Conservation (phyloP, 2,329 filamentous ascomycete genomes). For the Juglanconis juglandina region DNA sequence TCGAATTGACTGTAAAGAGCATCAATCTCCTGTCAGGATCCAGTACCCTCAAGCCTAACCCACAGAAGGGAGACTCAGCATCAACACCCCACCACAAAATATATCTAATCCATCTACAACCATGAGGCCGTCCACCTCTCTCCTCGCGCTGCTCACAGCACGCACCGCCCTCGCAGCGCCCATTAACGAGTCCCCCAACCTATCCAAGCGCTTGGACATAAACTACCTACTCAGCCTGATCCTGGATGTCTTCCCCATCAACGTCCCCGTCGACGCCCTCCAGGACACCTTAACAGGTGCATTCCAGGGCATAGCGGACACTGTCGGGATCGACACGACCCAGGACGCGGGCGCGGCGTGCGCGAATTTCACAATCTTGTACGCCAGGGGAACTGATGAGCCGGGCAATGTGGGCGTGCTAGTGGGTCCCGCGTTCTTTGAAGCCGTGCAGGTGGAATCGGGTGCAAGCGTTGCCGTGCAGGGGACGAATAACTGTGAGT, state of each 20-base stretch:
- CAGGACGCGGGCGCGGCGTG: neutral
- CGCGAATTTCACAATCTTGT: conserved; percentile 22
- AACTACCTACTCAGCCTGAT: neutral
- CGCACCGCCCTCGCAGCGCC: neutral
- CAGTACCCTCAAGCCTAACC: too few species aligned
- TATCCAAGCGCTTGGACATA: neutral
- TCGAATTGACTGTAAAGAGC: too few species aligned
- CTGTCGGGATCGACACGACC: neutral
- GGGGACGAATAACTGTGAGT: conserved; percentile 22
- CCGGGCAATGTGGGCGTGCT: conserved; percentile 22
- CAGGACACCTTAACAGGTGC: neutral
- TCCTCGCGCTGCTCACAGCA: neutral
- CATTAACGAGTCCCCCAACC: neutral
- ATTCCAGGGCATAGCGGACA: neutral
- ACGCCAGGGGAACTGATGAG: conserved; percentile 26
- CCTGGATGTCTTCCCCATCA: neutral
- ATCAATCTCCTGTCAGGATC: too few species aligned
- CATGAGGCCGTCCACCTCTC: neutral
- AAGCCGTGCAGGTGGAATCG: conserved; percentile 18
- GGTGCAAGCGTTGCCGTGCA: conserved; percentile 20
- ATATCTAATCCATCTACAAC: neutral
- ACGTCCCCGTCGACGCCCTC: neutral
- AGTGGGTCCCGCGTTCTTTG: conserved; percentile 22
- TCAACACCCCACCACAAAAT: too few species aligned
- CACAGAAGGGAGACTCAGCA: too few species aligned